These are phyloP conservation scores for Arabidopsis hybrid DNA, from an alignment of 441 rosid genomes.

Conservation along the genomic window DNA sequence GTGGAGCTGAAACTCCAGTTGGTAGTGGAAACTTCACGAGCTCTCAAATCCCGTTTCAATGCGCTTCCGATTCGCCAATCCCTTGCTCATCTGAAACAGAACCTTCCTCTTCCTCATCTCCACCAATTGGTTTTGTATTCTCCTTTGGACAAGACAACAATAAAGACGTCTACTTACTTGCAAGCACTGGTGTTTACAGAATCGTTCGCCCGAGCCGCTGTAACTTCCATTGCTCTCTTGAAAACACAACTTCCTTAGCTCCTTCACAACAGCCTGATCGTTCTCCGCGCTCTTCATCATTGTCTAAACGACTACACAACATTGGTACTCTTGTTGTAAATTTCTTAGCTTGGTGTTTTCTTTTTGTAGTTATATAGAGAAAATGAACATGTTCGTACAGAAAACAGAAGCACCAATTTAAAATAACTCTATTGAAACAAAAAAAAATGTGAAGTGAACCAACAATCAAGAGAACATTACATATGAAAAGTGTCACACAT, in stretches of 20 bases:
- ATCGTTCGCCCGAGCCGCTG: constrained; percentile 87
- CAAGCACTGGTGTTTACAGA: constrained; percentile 81
- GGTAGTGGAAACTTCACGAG: constrained; percentile 78
- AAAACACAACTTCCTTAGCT: constrained; percentile 48
- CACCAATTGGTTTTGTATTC: constrained; percentile 70
- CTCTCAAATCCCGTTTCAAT: constrained; percentile 57
- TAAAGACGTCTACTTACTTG: constrained; percentile 67
- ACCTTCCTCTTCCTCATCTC: constrained; percentile 56
- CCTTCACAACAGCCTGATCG: constrained; percentile 51
- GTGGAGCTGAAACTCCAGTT: constrained; percentile 55
- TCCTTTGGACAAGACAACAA: constrained; percentile 86
- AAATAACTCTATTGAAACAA: neutral
- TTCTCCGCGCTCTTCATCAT: constrained; percentile 50
- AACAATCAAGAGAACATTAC: neutral
- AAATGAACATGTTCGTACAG: constrained; percentile 13
- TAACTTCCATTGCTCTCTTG: constrained; percentile 74
- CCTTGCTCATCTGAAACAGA: constrained; percentile 54
- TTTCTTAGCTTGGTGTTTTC: constrained; percentile 21
- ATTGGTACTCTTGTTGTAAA: neutral
- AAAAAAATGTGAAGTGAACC: neutral
- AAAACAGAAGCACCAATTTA: neutral
- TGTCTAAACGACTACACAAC: constrained; percentile 5
- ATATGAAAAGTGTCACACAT: neutral
- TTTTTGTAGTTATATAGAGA: constrained; percentile 11
- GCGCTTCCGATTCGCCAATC: constrained; percentile 75